Evolutionary conservation across 345 rosid genomes (phyloP).

Genomic region (Psidium guajava): DNA sequence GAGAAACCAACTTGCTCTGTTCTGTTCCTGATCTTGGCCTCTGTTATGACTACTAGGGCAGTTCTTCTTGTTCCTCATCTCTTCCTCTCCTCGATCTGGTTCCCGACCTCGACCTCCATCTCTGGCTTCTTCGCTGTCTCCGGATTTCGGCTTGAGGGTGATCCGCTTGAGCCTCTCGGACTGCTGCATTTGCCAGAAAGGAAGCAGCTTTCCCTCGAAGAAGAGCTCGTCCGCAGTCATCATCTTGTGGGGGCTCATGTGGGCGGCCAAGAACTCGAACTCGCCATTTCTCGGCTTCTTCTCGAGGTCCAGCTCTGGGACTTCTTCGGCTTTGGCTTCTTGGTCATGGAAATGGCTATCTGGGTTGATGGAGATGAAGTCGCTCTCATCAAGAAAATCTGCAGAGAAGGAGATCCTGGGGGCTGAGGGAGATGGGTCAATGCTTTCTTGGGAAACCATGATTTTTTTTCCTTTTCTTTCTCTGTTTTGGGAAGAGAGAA

Average conservation of each 20-base stretch:
- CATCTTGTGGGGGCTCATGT: slow-evolving; percentile 35
- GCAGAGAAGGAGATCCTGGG: slow-evolving; percentile 81
- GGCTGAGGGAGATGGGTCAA: slow-evolving; percentile 13
- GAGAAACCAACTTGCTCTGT: slow-evolving; percentile 53
- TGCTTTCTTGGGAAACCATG: slow-evolving; percentile 34
- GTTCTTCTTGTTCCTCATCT: neutral
- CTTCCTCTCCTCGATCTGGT: neutral
- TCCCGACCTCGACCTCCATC: neutral
- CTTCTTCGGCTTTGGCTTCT: neutral
- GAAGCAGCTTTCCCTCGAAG: slow-evolving; percentile 78
- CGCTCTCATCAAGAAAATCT: slow-evolving; percentile 57
- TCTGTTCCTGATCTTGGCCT: slow-evolving; percentile 16
- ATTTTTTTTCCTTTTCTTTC: neutral
- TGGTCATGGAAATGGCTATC: slow-evolving; percentile 1
- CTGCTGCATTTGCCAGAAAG: slow-evolving; percentile 69
- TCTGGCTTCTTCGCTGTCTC: slow-evolving; percentile 21
- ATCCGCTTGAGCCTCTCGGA: slow-evolving; percentile 60
- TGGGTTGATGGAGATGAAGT: slow-evolving; percentile 65
- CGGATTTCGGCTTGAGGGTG: slow-evolving; percentile 20
- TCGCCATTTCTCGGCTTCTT: slow-evolving; percentile 35
- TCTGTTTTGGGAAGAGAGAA: neutral
- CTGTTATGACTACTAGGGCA: slow-evolving; percentile 4
- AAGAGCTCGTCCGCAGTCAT: slow-evolving; percentile 79
- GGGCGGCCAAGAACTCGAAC: slow-evolving; percentile 67
- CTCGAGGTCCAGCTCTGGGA: slow-evolving; percentile 16